A percentile compares a stretch with the other conserved stretches of the same genome.
phyloP scores from a whole-genome alignment of 495 filamentous ascomycete genomes.

The Melanomma pulvis-pyrius region DNA sequence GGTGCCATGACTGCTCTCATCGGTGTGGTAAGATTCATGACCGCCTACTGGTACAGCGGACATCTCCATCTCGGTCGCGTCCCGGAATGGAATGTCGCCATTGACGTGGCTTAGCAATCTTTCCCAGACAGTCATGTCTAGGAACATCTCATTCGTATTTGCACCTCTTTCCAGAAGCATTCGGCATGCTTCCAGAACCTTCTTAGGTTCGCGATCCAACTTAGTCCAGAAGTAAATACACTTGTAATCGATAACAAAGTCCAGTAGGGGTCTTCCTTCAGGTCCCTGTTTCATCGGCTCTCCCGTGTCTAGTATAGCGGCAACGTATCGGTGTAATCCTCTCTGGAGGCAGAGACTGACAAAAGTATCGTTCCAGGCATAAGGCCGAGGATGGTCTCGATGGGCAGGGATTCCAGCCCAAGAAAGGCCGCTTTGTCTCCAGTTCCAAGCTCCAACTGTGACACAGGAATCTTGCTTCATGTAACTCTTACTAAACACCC shows the following conservation, averaged over 20 bases:
- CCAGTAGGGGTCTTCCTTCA: background rate
- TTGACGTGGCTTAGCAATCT: background rate
- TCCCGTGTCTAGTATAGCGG: background rate
- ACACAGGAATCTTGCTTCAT: background rate
- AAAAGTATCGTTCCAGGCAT: constrained; percentile 1
- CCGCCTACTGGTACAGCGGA: no score
- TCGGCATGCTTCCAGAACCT: background rate
- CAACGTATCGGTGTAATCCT: background rate
- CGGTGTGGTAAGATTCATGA: no score
- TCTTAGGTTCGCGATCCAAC: background rate
- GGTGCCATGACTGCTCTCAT: background rate
- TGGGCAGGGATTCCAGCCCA: background rate
- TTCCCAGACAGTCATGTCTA: background rate
- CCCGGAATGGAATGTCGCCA: background rate
- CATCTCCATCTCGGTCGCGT: no score
- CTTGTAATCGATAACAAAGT: background rate
- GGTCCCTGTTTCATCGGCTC: background rate
- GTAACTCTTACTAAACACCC: background rate
- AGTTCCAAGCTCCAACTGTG: background rate
- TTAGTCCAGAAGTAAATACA: background rate
- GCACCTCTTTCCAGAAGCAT: background rate
- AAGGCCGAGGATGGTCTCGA: background rate
- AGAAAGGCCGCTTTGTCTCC: background rate
- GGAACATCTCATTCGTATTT: background rate
- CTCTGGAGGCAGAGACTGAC: background rate